Conservation (phyloP, 2,329 filamentous ascomycete genomes). For the Fusarium irregulare region DNA sequence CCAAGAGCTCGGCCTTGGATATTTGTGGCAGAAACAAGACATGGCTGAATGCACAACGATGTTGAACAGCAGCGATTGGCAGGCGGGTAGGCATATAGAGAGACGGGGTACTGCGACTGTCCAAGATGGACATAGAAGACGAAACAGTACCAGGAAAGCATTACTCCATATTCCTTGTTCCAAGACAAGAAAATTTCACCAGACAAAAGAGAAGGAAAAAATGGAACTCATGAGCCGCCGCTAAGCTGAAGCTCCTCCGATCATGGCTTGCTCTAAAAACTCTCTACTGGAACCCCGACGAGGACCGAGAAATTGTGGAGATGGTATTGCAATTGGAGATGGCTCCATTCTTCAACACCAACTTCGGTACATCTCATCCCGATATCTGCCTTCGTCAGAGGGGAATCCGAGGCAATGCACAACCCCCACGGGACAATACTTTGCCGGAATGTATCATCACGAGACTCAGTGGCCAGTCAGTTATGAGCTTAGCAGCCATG, state of each 20-base stretch:
- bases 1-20: background rate
- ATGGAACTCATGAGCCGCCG: constrained; percentile 18
- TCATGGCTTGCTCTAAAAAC: constrained; percentile 4
- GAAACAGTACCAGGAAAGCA: background rate
- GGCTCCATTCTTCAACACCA: constrained; percentile 32
- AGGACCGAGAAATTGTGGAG: constrained; percentile 39
- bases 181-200: background rate
- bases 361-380: constrained; percentile 37
- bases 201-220: background rate
- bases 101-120: background rate
- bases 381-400: constrained; percentile 27
- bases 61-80: background rate
- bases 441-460: constrained; percentile 33
- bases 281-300: constrained; percentile 26
- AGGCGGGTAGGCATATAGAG: background rate
- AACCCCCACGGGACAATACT: constrained; percentile 5
- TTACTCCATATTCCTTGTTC: background rate
- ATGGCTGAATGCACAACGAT: background rate
- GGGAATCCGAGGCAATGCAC: constrained; percentile 28
- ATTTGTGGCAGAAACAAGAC: background rate
- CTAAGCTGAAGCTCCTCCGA: constrained; percentile 15
- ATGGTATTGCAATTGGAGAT: constrained; percentile 25
- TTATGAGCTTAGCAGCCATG: constrained; percentile 11
- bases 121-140: background rate
- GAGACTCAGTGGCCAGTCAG: constrained; percentile 26